Evolutionary conservation across 2,329 filamentous ascomycete species (phyloP).

Genomic region (Diaporthe eres): DNA sequence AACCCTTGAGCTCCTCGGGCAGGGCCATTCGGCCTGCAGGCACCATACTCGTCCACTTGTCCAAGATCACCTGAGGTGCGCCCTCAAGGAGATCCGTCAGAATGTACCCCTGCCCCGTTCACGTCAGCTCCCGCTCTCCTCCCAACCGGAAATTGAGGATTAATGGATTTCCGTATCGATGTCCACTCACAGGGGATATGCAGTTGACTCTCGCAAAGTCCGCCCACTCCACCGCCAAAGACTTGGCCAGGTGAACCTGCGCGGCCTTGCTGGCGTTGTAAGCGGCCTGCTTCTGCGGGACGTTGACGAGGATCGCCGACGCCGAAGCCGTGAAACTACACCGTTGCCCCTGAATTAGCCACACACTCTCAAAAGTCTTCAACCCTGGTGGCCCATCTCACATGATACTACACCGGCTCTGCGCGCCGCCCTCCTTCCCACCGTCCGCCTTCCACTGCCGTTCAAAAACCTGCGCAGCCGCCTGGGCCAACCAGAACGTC

Average conservation of each 20-base stretch:
- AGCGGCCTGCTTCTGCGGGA: slow-evolving; percentile 57
- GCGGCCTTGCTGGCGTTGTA: slow-evolving; percentile 61
- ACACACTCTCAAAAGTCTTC: neutral
- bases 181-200: slow-evolving; percentile 52
- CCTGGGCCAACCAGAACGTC: slow-evolving; percentile 59
- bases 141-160: neutral
- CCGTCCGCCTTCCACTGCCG: slow-evolving; percentile 48
- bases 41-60: slow-evolving; percentile 50
- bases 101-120: slow-evolving; percentile 48
- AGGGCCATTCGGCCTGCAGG: slow-evolving; percentile 50
- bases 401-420: slow-evolving; percentile 54
- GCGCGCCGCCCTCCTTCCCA: slow-evolving; percentile 32
- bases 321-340: slow-evolving; percentile 54
- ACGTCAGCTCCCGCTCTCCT: neutral
- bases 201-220: slow-evolving; percentile 58
- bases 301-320: slow-evolving; percentile 56
- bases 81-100: slow-evolving; percentile 51
- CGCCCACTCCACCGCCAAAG: slow-evolving; percentile 59
- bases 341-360: neutral
- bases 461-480: slow-evolving; percentile 56
- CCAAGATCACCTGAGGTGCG: slow-evolving; percentile 49
- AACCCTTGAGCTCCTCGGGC: slow-evolving; percentile 52
- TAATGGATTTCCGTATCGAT: neutral
- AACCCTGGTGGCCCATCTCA: neutral
- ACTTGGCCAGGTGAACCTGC: slow-evolving; percentile 56